phyloP scores from a whole-genome alignment of 345 rosid species.

The Erysimum cheiranthoides region DNA sequence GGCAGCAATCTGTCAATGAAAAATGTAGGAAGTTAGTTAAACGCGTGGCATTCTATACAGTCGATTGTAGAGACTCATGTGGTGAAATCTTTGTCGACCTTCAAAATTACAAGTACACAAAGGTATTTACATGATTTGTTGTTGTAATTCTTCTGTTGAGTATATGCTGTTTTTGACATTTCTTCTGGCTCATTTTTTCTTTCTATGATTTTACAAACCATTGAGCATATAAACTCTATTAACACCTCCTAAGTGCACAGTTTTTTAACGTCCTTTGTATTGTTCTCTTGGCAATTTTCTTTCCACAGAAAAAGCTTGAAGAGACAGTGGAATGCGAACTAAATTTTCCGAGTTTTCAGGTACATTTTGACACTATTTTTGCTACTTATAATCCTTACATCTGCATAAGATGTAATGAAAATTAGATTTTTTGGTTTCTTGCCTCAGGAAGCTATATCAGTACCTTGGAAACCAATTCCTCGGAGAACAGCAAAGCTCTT shows the following conservation, averaged over 20 bases:
- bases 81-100: constrained; percentile 94
- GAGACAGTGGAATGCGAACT: constrained; percentile 66
- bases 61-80: constrained; percentile 82
- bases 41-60: constrained; percentile 80
- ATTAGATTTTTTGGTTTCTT: not conserved
- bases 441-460: constrained; percentile 75
- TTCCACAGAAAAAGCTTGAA: constrained; percentile 70
- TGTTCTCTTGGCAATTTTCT: constrained; percentile 14
- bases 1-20: constrained; percentile 76
- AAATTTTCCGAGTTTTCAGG: constrained; percentile 84
- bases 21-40: constrained; percentile 74
- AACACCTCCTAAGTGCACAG: not conserved
- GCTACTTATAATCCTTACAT: not conserved
- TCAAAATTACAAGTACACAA: constrained; percentile 65
- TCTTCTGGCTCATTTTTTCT: not conserved
- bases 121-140: constrained; percentile 46
- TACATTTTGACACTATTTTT: constrained; percentile 15
- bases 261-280: not conserved
- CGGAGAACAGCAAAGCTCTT: constrained; percentile 75
- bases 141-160: not conserved
- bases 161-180: not conserved
- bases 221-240: not conserved
- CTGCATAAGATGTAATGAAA: not conserved
- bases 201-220: not conserved
- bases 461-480: constrained; percentile 84